phyloP scores from a whole-genome alignment of 148 eudicot genomes.

The Spergularia marina region DNA sequence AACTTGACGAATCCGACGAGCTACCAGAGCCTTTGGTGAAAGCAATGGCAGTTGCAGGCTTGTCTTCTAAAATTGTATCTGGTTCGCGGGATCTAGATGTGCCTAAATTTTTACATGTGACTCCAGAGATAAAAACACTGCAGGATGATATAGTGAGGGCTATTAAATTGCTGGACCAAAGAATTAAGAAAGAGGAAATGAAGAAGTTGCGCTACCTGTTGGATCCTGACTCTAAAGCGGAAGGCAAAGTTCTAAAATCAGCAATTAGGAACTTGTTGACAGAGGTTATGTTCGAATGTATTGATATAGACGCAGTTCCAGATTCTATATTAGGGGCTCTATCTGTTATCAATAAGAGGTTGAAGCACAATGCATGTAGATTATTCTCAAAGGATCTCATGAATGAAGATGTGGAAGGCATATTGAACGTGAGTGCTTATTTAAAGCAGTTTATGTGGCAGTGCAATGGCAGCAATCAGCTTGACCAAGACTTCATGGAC shows the following conservation, averaged over 20 bases:
- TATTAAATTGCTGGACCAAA: slow-evolving; percentile 40
- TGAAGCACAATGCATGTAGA: slow-evolving; percentile 18
- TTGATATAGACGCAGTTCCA: slow-evolving; percentile 70
- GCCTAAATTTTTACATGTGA: slow-evolving; percentile 33
- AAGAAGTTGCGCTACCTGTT: slow-evolving; percentile 39
- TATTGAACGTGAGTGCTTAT: slow-evolving; percentile 59
- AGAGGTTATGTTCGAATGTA: slow-evolving; percentile 74
- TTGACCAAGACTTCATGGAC: slow-evolving; percentile 59
- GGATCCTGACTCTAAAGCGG: slow-evolving; percentile 41
- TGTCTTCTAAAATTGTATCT: slow-evolving; percentile 35
- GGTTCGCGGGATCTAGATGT: slow-evolving; percentile 24
- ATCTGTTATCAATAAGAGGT: slow-evolving; percentile 41
- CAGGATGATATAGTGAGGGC: slow-evolving; percentile 66
- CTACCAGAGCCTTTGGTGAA: slow-evolving; percentile 51
- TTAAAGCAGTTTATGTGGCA: slow-evolving; percentile 63
- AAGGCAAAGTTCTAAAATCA: slow-evolving; percentile 29
- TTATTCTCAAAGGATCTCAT: slow-evolving; percentile 38
- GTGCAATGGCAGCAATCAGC: slow-evolving; percentile 39
- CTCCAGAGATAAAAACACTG: slow-evolving; percentile 46
- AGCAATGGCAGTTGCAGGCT: slow-evolving; percentile 65
- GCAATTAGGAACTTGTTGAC: slow-evolving; percentile 47
- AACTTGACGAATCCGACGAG: slow-evolving; percentile 41
- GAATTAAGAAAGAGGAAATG: slow-evolving; percentile 37
- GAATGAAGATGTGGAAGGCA: slow-evolving; percentile 58
- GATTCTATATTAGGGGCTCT: slow-evolving; percentile 41